Base-by-base conservation (phyloP, 768 basidiomycete species). In the Lactarius akahatsu region DNA sequence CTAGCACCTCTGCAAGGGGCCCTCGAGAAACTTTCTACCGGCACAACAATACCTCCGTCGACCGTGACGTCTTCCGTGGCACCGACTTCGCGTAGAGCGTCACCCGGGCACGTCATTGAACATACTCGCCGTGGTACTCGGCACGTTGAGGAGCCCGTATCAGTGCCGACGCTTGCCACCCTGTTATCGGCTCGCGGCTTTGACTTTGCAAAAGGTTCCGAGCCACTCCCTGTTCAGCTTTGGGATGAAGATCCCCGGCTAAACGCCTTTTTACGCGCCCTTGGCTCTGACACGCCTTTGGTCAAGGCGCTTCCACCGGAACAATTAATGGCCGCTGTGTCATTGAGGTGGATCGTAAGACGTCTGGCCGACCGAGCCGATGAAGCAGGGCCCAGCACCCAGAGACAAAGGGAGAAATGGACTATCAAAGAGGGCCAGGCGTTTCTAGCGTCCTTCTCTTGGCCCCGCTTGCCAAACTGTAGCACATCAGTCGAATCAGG, bases 1-100 rank as follows among this genome's bases (percentile, higher is more conserved):
- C 79, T 92, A 9, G 89, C 88, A 8, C 88, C 89, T 36, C 76
- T 92, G 18, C 87, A 83, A 68, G 88, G 87, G 23, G 88, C 85
- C 64, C 77, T 92, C 26, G 77, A 85, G 59, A 83, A 84, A 41
- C 80, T 92, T 41, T 85, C 82, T 23, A 52, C 76, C 75, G 58
- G 74, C 73, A 38, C 62, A 32, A 50, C 55, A 26, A 61, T 67
- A 43, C 71, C 75, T 9, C 59, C 78, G 4, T 78, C 81, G 38
- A 11, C 36, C 36, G 11, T 38, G 36, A 73, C 76, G 16, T 75
- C 80, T 11, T 74, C 77, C 30, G 72, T 76, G 34, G 76, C 80
- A 50, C 73, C 68, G 11, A 71, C 71, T 38, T 65, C 63, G 28
- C 70, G 70, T 15, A 61, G 63, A 2, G 40, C 59, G 5, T 71